Evolutionary conservation across 257 asterid genomes (phyloP).

Genomic region (Solanum pinnatisectum): DNA sequence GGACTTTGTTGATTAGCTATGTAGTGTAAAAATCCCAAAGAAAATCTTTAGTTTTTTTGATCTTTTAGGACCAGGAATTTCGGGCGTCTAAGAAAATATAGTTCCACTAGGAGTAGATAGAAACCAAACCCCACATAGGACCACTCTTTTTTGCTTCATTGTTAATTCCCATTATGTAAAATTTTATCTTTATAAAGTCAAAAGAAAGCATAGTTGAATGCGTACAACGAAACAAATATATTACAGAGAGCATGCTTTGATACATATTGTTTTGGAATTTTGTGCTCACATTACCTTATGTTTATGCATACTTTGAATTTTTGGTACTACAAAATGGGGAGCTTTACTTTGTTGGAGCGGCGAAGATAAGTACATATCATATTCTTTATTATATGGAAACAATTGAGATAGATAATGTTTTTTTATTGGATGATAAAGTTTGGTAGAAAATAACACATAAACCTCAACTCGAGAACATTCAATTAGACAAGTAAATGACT

Average conservation of each 20-base stretch:
- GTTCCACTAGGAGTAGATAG: not conserved
- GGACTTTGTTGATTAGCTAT: not conserved
- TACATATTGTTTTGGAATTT: constrained; percentile 1
- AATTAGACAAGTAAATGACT: not conserved
- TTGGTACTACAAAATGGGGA: not conserved
- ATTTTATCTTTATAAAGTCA: not conserved
- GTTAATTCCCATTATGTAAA: not conserved
- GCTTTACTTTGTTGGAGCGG: not conserved
- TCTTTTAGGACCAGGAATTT: not conserved
- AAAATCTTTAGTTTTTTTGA: not conserved
- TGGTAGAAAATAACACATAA: not conserved
- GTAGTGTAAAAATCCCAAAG: not conserved
- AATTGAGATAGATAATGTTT: not conserved
- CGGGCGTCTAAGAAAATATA: not conserved
- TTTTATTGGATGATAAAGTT: not conserved
- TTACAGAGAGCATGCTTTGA: constrained; percentile 1
- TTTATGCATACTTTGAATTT: not conserved
- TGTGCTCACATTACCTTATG: not conserved
- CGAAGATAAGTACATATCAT: not conserved
- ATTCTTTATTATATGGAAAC: not conserved
- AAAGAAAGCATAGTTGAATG: not conserved
- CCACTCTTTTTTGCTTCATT: not conserved
- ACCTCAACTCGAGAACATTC: not conserved
- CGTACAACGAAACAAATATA: not conserved
- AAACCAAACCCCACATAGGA: not conserved